Conservation (phyloP, 1,139 yeast species). For the Meyerozyma carpophila region DNA sequence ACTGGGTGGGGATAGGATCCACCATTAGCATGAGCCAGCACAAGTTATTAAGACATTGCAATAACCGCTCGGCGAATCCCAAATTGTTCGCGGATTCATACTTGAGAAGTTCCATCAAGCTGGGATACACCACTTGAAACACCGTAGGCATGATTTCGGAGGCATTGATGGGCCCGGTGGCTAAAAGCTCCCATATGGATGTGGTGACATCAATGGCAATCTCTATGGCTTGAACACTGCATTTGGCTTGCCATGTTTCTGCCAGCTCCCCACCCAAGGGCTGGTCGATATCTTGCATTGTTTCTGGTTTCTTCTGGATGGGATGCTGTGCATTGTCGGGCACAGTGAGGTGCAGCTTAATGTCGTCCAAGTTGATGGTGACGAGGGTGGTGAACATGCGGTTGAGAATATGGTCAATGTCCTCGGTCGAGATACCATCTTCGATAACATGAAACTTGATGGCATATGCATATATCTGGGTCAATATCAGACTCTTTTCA, state of each 20-base stretch:
- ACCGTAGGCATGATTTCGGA: not conserved
- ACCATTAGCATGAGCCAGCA: slow-evolving; percentile 46
- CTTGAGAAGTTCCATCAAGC: slow-evolving; percentile 32
- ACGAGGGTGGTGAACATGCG: slow-evolving; percentile 21
- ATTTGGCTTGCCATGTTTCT: slow-evolving; percentile 42
- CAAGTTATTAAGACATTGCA: slow-evolving; percentile 62
- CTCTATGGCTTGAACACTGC: slow-evolving; percentile 60
- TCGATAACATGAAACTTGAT: slow-evolving; percentile 57
- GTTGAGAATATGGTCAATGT: slow-evolving; percentile 18
- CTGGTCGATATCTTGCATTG: slow-evolving; percentile 23
- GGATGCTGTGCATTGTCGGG: slow-evolving; percentile 40
- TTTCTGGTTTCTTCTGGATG: slow-evolving; percentile 20
- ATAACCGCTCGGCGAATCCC: not conserved
- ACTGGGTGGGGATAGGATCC: slow-evolving; percentile 28
- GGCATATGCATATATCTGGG: slow-evolving; percentile 53
- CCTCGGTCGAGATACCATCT: slow-evolving; percentile 16
- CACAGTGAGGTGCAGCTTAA: slow-evolving; percentile 26
- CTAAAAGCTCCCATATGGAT: slow-evolving; percentile 60
- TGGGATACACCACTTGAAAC: slow-evolving; percentile 23
- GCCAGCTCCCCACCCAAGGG: slow-evolving; percentile 21
- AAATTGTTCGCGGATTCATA: slow-evolving; percentile 11
- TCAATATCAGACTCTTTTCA: slow-evolving; percentile 24
- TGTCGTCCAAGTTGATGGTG: slow-evolving; percentile 36
- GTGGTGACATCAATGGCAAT: slow-evolving; percentile 70
- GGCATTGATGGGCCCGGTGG: slow-evolving; percentile 20